Conservation (phyloP, 2,329 filamentous ascomycete genomes). For the Fusarium verticillioides region DNA sequence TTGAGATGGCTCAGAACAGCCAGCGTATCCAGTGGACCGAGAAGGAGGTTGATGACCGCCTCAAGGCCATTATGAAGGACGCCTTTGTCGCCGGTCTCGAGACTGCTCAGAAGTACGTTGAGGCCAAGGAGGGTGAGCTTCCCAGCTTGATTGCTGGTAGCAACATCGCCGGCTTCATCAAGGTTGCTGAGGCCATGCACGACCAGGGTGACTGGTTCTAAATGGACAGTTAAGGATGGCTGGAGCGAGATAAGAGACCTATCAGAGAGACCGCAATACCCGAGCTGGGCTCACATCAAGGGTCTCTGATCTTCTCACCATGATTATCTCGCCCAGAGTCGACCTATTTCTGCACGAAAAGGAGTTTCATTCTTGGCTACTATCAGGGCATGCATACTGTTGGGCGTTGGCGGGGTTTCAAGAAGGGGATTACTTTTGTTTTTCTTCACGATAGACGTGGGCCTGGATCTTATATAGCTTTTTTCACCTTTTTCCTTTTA, state of each 20-base stretch:
- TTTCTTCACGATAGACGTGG: constrained; percentile 33
- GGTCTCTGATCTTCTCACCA: constrained; percentile 21
- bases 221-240: constrained; percentile 1
- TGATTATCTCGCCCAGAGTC: constrained; percentile 1
- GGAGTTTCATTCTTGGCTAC: constrained; percentile 36
- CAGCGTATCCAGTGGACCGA: constrained; percentile 84
- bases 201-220: constrained; percentile 95
- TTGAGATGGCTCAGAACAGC: constrained; percentile 99
- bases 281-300: constrained; percentile 42
- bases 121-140: constrained; percentile 81
- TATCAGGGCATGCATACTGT: constrained; percentile 43
- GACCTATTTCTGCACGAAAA: constrained; percentile 18
- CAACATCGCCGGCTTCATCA: constrained; percentile 98
- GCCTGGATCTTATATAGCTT: constrained; percentile 9
- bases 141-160: constrained; percentile 91
- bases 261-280: constrained; percentile 34
- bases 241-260: constrained; percentile 18
- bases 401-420: constrained; percentile 44
- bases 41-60: constrained; percentile 90
- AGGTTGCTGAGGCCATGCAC: constrained; percentile 93
- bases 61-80: constrained; percentile 94
- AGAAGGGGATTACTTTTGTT: constrained; percentile 29
- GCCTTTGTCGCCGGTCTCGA: constrained; percentile 90
- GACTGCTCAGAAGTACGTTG: constrained; percentile 90
- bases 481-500: constrained; percentile 6